Base-by-base conservation (phyloP, 2,329 filamentous ascomycete genomes). In the Teratosphaeria destructans region DNA sequence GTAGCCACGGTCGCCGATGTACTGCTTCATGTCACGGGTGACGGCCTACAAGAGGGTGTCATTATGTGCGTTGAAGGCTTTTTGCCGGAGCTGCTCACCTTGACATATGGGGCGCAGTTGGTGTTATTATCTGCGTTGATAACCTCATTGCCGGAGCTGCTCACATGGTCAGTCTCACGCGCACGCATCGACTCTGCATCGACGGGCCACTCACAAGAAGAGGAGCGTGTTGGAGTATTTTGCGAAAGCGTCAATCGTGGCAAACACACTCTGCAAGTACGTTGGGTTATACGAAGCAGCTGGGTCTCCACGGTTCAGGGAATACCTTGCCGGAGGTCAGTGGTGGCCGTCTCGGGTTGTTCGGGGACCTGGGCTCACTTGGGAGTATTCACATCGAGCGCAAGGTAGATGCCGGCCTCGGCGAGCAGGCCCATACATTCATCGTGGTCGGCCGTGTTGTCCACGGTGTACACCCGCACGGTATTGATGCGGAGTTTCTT, bases 381-480 rank as follows among this genome's bases (percentile, higher is more conserved):
- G 66, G 90, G 89, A n/a, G 82, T 93, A 84, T 95, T 95, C 79
- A 94, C 88, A 70, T 96, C 91, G 57, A 95, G 81, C 43, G 95
- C 89, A 57, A 95, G 83, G 80, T 96, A 96, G 79, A 96, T 96
- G 68, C 89, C 89, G 63, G 90, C 91, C 69, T 88, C 88, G 57
- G 85, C 86, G 62, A 96, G 81, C 54, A 82, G 80, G 62, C 81
- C 78, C 92, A 96, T 96, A 80, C 92, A 96, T 63, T 85, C 82
- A 68, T 92, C 86, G 77, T 96, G 92, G 74, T 87, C 77, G 67
- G 80, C 78, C 56, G 85, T 86, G 82, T 96, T 96, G 80, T 96
- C 92, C 66, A 95, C 86, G 16, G 88, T 90, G 82, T 96, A 96
- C 63, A 96, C 88, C 75, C 92, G 91, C 71, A 96, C 81, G 29